Evolutionary conservation across 2,329 filamentous ascomycete genomes (phyloP).

Genomic region (Colletotrichum lini): DNA sequence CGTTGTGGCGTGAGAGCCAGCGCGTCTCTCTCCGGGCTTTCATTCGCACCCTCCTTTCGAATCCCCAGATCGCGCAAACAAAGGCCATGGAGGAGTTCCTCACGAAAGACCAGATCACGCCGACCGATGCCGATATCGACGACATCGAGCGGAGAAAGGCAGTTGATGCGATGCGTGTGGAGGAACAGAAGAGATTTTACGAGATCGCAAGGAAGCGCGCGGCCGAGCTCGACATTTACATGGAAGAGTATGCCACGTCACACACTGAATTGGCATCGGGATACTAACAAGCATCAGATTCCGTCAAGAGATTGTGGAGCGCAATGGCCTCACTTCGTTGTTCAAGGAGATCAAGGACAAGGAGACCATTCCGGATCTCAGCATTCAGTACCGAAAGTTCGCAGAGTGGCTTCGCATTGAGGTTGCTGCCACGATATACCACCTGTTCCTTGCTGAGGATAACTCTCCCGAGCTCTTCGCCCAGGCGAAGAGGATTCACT

Average conservation of each 20-base stretch:
- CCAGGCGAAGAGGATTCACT: slow-evolving; percentile 94
- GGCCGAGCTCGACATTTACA: slow-evolving; percentile 94
- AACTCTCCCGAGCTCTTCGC: slow-evolving; percentile 97
- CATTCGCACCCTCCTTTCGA: slow-evolving; percentile 87
- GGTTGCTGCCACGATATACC: slow-evolving; percentile 95
- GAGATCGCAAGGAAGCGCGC: slow-evolving; percentile 93
- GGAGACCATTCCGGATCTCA: slow-evolving; percentile 87
- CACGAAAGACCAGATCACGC: slow-evolving; percentile 77
- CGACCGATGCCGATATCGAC: slow-evolving; percentile 85
- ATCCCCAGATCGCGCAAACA: slow-evolving; percentile 86
- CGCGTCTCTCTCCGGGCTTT: slow-evolving; percentile 93
- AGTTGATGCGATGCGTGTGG: slow-evolving; percentile 88
- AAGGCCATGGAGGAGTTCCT: slow-evolving; percentile 90
- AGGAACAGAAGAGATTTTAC: slow-evolving; percentile 95
- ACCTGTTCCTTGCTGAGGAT: slow-evolving; percentile 96
- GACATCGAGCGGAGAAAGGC: slow-evolving; percentile 86
- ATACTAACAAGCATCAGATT: slow-evolving; percentile 61
- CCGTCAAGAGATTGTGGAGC: slow-evolving; percentile 76
- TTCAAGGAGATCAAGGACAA: slow-evolving; percentile 96
- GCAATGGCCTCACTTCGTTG: slow-evolving; percentile 89
- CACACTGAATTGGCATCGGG: slow-evolving; percentile 27
- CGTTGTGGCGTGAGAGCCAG: slow-evolving; percentile 87
- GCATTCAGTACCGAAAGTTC: slow-evolving; percentile 97
- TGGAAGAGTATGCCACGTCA: slow-evolving; percentile 79
- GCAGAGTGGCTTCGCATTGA: slow-evolving; percentile 98